Conservation (phyloP, 2,329 filamentous ascomycete genomes). For the Trichocomaceae sp. region DNA sequence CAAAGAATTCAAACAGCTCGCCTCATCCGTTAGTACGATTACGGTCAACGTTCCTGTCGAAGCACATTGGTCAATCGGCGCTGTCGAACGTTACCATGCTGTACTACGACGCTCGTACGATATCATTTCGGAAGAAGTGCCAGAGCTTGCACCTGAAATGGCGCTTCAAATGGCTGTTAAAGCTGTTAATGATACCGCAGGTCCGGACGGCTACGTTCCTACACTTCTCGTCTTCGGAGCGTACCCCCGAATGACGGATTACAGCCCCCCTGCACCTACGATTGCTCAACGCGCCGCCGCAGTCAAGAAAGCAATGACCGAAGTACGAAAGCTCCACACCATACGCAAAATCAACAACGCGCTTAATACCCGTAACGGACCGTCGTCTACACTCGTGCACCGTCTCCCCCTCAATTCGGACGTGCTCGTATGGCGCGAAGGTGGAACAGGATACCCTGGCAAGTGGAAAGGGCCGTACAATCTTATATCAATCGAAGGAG, state of each 20-base stretch:
- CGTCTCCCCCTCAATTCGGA: neutral
- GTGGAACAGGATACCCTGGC: neutral
- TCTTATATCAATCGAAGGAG: too few relatives aligned
- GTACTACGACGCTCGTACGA: neutral
- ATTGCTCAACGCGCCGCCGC: neutral
- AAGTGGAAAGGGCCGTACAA: neutral
- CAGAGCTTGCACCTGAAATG: neutral
- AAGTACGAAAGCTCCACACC: neutral
- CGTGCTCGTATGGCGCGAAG: neutral
- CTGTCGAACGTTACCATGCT: neutral
- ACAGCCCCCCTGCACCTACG: neutral
- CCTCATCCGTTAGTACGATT: too few relatives aligned
- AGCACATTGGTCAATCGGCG: neutral
- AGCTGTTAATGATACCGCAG: neutral
- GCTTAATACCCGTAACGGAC: neutral
- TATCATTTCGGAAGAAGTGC: neutral
- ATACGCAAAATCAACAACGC: neutral
- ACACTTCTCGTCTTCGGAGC: neutral
- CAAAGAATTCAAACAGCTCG: too few relatives aligned
- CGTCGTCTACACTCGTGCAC: neutral
- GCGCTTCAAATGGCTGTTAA: neutral
- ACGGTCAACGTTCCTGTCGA: neutral
- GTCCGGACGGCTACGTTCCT: neutral
- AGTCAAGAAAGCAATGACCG: neutral
- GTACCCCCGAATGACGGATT: neutral